phyloP scores from a whole-genome alignment of 2,329 filamentous ascomycete genomes.

The Macrophomina phaseolina region DNA sequence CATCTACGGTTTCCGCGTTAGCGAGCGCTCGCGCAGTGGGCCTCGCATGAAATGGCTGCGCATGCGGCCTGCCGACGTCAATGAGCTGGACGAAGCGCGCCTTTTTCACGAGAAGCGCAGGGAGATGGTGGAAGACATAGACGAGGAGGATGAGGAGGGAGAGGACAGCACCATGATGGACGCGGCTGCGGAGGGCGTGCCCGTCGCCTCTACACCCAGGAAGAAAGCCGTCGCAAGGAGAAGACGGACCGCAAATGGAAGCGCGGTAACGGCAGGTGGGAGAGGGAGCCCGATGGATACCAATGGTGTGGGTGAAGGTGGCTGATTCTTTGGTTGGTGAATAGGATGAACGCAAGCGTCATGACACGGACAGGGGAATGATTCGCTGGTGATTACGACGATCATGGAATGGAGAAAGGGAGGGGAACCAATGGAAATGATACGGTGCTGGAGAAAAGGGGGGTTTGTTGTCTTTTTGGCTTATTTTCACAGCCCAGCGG shows the following conservation, averaged over 20 bases:
- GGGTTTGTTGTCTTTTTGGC: neutral
- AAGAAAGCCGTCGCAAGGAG: constrained; percentile 46
- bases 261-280: constrained; percentile 19
- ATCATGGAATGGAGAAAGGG: neutral
- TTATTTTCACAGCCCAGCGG: constrained; percentile 3
- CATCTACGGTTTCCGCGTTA: constrained; percentile 96
- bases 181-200: constrained; percentile 42
- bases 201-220: constrained; percentile 33
- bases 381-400: neutral
- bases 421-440: neutral
- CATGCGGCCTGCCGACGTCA: constrained; percentile 78
- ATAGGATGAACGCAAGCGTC: constrained; percentile 1
- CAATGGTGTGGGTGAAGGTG: constrained; percentile 43
- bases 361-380: neutral
- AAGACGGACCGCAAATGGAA: constrained; percentile 35
- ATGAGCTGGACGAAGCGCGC: constrained; percentile 77
- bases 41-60: constrained; percentile 97
- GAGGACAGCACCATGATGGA: constrained; percentile 36
- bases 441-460: neutral
- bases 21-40: constrained; percentile 85
- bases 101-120: constrained; percentile 49
- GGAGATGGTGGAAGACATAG: constrained; percentile 37
- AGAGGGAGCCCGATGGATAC: constrained; percentile 49
- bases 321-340: constrained; percentile 28
- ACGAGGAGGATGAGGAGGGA: constrained; percentile 49